These are phyloP conservation scores for Thielaviopsis cerberus DNA, from an alignment of 2,329 filamentous ascomycete genomes.

Conservation along the genomic window DNA sequence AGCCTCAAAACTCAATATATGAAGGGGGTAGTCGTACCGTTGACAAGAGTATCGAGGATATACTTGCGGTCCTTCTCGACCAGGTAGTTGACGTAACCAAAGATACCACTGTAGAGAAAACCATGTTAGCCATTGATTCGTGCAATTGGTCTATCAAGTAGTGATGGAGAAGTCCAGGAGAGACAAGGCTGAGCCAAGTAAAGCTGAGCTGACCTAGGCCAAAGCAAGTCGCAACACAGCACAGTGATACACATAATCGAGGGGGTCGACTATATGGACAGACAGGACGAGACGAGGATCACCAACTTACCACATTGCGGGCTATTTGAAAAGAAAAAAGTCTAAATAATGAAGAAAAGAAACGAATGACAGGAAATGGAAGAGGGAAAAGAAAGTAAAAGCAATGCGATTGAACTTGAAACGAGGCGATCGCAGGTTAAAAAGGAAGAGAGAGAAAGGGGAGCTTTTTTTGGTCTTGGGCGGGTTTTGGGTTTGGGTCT, in stretches of 20 bases:
- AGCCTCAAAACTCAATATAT: not conserved
- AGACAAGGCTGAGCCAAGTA: constrained; percentile 6
- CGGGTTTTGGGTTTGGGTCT: not conserved
- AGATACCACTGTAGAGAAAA: constrained; percentile 52
- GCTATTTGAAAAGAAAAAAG: constrained; percentile 9
- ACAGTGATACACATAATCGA: not conserved
- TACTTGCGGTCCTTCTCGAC: constrained; percentile 97
- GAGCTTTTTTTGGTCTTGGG: constrained; percentile 1
- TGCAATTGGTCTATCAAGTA: not conserved
- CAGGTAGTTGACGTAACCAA: constrained; percentile 98
- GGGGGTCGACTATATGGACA: not conserved
- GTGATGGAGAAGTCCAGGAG: constrained; percentile 1
- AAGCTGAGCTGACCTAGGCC: not conserved
- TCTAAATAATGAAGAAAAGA: constrained; percentile 6
- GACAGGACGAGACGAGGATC: constrained; percentile 7
- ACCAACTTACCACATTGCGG: constrained; percentile 11
- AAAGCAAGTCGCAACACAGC: not conserved
- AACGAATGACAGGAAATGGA: constrained; percentile 5
- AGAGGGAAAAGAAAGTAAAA: constrained; percentile 4
- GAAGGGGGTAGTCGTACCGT: constrained; percentile 44
- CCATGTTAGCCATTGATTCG: constrained; percentile 8
- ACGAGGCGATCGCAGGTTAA: constrained; percentile 3
- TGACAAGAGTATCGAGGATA: constrained; percentile 88
- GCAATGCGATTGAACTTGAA: not conserved
- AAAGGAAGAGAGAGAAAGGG: constrained; percentile 5